Evolutionary conservation across 352 stramenopile genomes (phyloP).

Genomic region (Phytopythium helicoides): DNA sequence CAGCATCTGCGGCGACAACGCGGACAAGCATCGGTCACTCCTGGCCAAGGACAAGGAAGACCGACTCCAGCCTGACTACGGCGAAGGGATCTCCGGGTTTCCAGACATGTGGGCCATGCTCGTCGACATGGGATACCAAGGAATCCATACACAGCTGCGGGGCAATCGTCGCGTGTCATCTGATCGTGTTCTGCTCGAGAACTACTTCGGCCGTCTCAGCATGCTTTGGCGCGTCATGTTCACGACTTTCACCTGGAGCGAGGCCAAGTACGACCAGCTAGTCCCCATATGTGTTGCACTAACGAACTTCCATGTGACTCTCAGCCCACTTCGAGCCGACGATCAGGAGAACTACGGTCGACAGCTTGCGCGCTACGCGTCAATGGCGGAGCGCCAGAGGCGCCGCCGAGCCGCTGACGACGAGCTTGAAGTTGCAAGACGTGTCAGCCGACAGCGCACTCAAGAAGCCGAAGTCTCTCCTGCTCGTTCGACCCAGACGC

Average conservation of each 20-base stretch:
- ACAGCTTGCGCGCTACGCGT: conserved; percentile 12
- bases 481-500: no score
- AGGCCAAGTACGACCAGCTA: conserved; percentile 15
- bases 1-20: conserved; percentile 7
- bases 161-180: conserved; percentile 14
- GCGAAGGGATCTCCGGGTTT: conserved; percentile 2
- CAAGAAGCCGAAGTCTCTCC: no score
- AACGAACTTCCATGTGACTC: conserved; percentile 20
- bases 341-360: conserved; percentile 14
- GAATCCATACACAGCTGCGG: conserved; percentile 1
- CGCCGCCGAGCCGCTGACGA: neutral
- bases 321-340: conserved; percentile 9
- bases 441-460: neutral
- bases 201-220: conserved; percentile 14
- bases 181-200: conserved; percentile 17
- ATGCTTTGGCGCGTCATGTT: conserved; percentile 13
- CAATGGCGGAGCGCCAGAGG: conserved; percentile 2
- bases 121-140: conserved; percentile 10
- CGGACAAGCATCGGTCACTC: conserved; percentile 2
- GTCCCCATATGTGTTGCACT: conserved; percentile 10
- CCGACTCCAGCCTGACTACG: conserved; percentile 1
- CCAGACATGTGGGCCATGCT: neutral
- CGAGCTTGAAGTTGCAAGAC: neutral
- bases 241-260: conserved; percentile 16
- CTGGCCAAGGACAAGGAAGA: conserved; percentile 6